Conservation (phyloP, 139 green algal genomes). For the Tetraselmis striata region DNA sequence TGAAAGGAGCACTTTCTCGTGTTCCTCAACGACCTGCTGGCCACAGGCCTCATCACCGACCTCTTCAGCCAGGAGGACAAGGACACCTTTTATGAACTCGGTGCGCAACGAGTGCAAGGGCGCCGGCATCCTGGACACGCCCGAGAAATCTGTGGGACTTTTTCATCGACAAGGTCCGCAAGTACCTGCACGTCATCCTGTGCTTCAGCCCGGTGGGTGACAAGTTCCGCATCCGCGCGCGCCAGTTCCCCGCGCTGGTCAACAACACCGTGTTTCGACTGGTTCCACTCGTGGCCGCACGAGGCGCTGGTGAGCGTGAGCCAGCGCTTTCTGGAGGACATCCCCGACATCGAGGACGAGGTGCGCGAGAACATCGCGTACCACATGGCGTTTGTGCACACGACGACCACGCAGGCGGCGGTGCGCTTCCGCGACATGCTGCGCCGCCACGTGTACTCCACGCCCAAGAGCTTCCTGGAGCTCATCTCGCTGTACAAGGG, state of each 20-base stretch:
- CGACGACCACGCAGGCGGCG: slow-evolving; percentile 42
- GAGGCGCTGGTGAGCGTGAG: slow-evolving; percentile 80
- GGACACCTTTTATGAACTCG: slow-evolving; percentile 69
- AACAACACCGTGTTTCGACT: slow-evolving; percentile 75
- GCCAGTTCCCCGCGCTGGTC: slow-evolving; percentile 83
- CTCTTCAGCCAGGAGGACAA: slow-evolving; percentile 74
- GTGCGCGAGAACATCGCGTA: slow-evolving; percentile 63
- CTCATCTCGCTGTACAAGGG: slow-evolving; percentile 78
- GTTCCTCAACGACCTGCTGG: slow-evolving; percentile 87
- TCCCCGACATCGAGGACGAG: slow-evolving; percentile 55
- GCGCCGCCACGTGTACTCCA: slow-evolving; percentile 81
- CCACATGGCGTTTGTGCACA: slow-evolving; percentile 85
- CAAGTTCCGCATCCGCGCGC: slow-evolving; percentile 76
- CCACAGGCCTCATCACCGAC: slow-evolving; percentile 70
- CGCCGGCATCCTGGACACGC: slow-evolving; percentile 69
- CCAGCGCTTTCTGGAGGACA: slow-evolving; percentile 64
- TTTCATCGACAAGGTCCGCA: slow-evolving; percentile 77
- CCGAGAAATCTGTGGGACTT: slow-evolving; percentile 81
- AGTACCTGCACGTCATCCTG: slow-evolving; percentile 80
- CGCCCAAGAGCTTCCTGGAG: slow-evolving; percentile 89
- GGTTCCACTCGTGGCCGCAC: slow-evolving; percentile 78
- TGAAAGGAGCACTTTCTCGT: slow-evolving; percentile 85
- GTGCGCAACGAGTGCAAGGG: slow-evolving; percentile 81
- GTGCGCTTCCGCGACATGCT: slow-evolving; percentile 45
- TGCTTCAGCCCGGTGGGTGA: slow-evolving; percentile 88